A percentile compares a stretch with the other conserved stretches of the same genome.
Conservation (phyloP, 768 basidiomycete genomes). For the Collybia sp. region DNA sequence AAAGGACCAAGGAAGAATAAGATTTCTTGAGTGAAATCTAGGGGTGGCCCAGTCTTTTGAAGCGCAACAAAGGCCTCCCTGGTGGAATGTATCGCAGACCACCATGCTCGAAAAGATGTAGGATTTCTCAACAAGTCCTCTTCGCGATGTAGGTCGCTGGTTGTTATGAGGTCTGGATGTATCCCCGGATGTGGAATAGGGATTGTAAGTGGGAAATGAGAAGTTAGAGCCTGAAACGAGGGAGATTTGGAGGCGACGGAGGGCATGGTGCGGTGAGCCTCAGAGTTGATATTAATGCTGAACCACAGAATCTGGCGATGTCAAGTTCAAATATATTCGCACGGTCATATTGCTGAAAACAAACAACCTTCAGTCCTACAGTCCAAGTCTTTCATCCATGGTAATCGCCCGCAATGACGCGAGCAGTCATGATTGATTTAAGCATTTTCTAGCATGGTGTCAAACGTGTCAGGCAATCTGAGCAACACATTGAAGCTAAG, state of each 20-base stretch:
- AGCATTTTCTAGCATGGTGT: constrained; percentile 56
- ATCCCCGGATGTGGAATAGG: constrained; percentile 81
- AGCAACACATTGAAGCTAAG: constrained; percentile 61
- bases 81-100: constrained; percentile 75
- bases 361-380: no score
- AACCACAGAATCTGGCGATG: not conserved
- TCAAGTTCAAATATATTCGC: constrained; percentile 5
- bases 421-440: constrained; percentile 3
- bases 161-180: constrained; percentile 68
- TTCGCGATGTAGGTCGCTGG: constrained; percentile 80
- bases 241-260: constrained; percentile 45
- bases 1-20: constrained; percentile 73
- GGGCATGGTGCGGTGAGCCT: constrained; percentile 38
- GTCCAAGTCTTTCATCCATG: no score
- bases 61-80: constrained; percentile 58
- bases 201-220: constrained; percentile 77
- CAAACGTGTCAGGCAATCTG: constrained; percentile 53
- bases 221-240: constrained; percentile 42
- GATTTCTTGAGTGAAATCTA: constrained; percentile 44
- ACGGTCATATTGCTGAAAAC: constrained; percentile 3
- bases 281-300: constrained; percentile 1
- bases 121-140: constrained; percentile 94
- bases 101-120: constrained; percentile 89
- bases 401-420: constrained; percentile 6
- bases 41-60: constrained; percentile 51